Conservation (phyloP, 495 filamentous ascomycete species). For the Thozetella sp. region DNA sequence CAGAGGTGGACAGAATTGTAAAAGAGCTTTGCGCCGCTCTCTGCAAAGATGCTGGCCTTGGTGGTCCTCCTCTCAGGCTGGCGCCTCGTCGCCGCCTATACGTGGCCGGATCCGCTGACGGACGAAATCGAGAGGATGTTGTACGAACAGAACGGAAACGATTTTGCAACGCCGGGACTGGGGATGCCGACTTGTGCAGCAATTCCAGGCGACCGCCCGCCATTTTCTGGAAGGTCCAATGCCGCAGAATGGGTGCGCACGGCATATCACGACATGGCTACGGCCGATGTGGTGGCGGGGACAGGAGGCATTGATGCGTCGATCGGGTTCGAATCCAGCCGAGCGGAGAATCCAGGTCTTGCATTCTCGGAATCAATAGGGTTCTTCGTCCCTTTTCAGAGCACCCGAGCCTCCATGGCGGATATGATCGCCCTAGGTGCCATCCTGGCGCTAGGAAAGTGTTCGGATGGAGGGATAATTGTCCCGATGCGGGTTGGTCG, state of each 20-base stretch:
- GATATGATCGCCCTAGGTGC: conserved; percentile 12
- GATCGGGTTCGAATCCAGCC: conserved; percentile 27
- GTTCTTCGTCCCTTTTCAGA: conserved; percentile 11
- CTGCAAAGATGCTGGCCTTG: neutral
- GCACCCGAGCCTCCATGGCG: conserved; percentile 4
- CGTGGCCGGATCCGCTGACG: neutral
- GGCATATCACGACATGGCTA: conserved; percentile 40
- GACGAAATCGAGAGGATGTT: conserved; percentile 3
- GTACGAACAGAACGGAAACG: neutral
- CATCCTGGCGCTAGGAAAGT: conserved; percentile 3
- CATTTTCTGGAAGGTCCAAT: conserved; percentile 15
- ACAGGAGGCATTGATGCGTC: conserved; percentile 34
- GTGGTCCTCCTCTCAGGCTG: neutral
- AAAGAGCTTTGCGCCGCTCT: too few species aligned
- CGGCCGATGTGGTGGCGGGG: conserved; percentile 21
- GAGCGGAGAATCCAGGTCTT: conserved; percentile 32
- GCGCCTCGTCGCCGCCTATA: neutral
- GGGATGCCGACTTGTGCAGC: neutral
- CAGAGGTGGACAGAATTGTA: too few species aligned
- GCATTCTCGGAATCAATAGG: conserved; percentile 39
- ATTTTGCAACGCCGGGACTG: neutral
- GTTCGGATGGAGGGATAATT: conserved; percentile 31
- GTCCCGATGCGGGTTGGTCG: conserved; percentile 38
- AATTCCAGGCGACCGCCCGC: neutral
- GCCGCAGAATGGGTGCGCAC: conserved; percentile 47